Evolutionary conservation across 1,139 yeast species (phyloP), one percentile per base, ranked within the genome.

Genomic region (Zhuliangozyma parablackwelliae): DNA sequence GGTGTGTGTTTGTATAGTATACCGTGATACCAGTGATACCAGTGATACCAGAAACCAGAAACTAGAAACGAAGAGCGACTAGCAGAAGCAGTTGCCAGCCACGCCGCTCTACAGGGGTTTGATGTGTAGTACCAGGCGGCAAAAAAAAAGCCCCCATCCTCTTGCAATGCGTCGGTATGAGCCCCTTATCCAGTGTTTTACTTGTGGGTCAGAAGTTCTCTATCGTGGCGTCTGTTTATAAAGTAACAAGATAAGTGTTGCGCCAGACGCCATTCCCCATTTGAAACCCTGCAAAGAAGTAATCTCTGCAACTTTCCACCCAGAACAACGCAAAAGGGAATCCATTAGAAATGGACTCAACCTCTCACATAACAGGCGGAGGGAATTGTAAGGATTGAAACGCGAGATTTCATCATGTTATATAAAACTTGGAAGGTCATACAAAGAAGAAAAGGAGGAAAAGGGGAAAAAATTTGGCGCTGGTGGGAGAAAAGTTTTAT

Each of bases 381-480:
- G 80, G 81, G 77, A 64, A 61, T 57, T 53, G 74, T 68, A 34
- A 42, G 39, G 60, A 47, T 59, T 65, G 57, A 49, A 48, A 52
- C 77, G 76, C 77, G 74, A 74, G 78, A 66, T 65, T 69, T 76
- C 82, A 76, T 76, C 82, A 76, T 75, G 54, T 61, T 52, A 68
- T 70, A 66, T 74, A 75, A 71, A 71, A 70, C 75, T 65, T 70
- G 75, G 76, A 69, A 70, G 75, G 76, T 70, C 74, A 68, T 69
- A 62, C 51, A 51, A 57, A 51, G 55, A 56, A 41, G 32, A 31
- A 36, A 42, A 32, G 35, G 12, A 25, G 32, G 35, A 27, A 34
- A 34, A 26, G 30, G 28, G 31, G 34, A 35, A 34, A 39, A 31
- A 10, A 6, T 35, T 35, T 29, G 16, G 24, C 12, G 27, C 25